Conservation (phyloP, 176 grass and related monocot genomes). For the Cocos nucifera region DNA sequence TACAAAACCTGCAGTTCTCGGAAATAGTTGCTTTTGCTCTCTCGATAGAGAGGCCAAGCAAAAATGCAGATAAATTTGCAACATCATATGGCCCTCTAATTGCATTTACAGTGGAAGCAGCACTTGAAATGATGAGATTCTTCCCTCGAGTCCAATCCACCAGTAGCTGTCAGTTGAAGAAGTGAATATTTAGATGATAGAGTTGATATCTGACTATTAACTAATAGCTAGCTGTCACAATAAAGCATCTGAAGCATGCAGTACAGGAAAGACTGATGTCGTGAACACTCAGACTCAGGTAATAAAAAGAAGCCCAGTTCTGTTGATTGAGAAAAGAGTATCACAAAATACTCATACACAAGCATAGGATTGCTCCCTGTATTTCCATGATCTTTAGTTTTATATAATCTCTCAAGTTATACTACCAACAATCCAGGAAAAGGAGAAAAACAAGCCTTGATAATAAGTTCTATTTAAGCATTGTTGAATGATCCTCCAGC, state of each 20-base stretch:
- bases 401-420: too few species aligned
- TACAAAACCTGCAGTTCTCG: slow-evolving; percentile 49
- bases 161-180: slow-evolving; percentile 35
- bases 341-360: too few species aligned
- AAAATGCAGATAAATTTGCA: slow-evolving; percentile 47
- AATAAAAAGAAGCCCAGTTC: too few species aligned
- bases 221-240: background rate
- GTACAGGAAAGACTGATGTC: too few species aligned
- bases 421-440: too few species aligned
- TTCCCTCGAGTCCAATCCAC: slow-evolving; percentile 76
- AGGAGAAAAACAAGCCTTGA: too few species aligned
- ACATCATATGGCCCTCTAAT: slow-evolving; percentile 77
- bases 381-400: too few species aligned
- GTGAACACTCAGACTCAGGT: too few species aligned
- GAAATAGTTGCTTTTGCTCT: slow-evolving; percentile 65
- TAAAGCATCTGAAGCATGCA: background rate
- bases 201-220: background rate
- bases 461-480: too few species aligned
- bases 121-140: slow-evolving; percentile 76
- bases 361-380: too few species aligned
- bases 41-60: slow-evolving; percentile 67
- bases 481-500: too few species aligned
- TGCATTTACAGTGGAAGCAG: slow-evolving; percentile 46
- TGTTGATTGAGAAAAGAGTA: too few species aligned
- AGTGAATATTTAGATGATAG: background rate